Conservation (phyloP, 768 basidiomycete species). For the Tricholoma furcatifolium region DNA sequence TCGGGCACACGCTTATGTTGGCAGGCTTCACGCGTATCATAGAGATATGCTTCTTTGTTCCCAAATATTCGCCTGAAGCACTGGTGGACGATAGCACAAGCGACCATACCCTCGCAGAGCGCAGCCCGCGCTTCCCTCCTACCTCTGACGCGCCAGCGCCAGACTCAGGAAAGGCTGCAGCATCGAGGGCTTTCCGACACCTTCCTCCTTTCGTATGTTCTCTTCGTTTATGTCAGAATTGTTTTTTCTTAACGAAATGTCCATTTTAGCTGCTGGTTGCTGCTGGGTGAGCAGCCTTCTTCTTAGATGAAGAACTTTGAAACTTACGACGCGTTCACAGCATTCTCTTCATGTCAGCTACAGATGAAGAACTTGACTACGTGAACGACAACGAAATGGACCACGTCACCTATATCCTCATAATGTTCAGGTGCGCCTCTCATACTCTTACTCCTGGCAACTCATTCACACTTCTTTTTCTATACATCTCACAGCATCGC, state of each 20-base stretch:
- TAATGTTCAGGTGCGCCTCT: slow-evolving; percentile 69
- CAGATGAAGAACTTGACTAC: slow-evolving; percentile 83
- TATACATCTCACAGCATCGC: slow-evolving; percentile 46
- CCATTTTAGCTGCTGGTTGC: slow-evolving; percentile 60
- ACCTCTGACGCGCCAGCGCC: slow-evolving; percentile 9
- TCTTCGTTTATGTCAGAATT: background rate
- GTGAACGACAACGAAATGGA: slow-evolving; percentile 78
- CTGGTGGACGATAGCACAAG: slow-evolving; percentile 54
- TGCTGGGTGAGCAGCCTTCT: slow-evolving; percentile 53
- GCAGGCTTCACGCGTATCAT: slow-evolving; percentile 79
- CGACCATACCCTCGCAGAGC: slow-evolving; percentile 64
- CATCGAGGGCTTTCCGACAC: slow-evolving; percentile 72
- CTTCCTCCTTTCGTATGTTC: slow-evolving; percentile 82
- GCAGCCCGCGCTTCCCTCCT: slow-evolving; percentile 13
- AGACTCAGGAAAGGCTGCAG: slow-evolving; percentile 31
- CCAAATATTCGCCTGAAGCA: slow-evolving; percentile 26
- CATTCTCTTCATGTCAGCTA: slow-evolving; percentile 88
- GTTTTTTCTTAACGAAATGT: slow-evolving; percentile 6
- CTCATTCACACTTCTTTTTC: background rate
- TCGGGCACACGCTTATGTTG: slow-evolving; percentile 83
- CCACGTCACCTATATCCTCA: slow-evolving; percentile 86
- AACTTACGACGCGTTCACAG: slow-evolving; percentile 30
- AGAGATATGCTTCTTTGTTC: slow-evolving; percentile 78
- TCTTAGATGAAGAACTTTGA: background rate
- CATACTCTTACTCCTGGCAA: background rate